Evolutionary conservation across 805 yeast species (phyloP), one percentile per base, ranked within the genome.

Genomic region (Pichia insulana): DNA sequence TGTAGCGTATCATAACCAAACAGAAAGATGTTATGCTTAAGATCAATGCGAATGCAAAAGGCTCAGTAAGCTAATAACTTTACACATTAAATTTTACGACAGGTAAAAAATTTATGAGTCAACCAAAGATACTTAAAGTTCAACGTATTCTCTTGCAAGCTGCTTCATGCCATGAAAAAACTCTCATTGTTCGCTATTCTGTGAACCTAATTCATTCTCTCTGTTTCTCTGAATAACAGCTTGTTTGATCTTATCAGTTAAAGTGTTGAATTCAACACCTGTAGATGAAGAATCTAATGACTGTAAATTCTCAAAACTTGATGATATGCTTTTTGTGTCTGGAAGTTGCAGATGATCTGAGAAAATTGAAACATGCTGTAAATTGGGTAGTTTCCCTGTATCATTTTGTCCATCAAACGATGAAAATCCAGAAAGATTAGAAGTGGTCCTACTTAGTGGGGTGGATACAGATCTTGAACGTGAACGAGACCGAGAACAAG

Each of bases 331-430:
- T 4, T 48, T 37, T 8, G 45, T 28, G 16, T 56, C 60, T 4
- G 49, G 34, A 37, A 54, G 26, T 28, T 56, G 58, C 11, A 56
- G 34, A 5, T 46, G 50, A 52, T 61, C 68, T 5, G 64, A 57
- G 45, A 63, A 62, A 26, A 63, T 49, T 1, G 65, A 56, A 7
- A 63, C 62, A 32, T 59, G 58, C 0, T 61, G 44, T 18, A 63
- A 50, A 36, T 62, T 56, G 7, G 57, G 60, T 47, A 50, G 35
- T 27, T 42, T 49, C 2, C 54, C 46, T 8, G 16, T 20, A n/a
- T 43, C 44, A 7, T 47, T 46, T 27, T 36, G 42, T 10, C 43
- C 52, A 20, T 44, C 49, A 25, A 46, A 37, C 25, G 48, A 53
- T 17, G 53, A 55, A 42, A 58, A 59, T 1, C 64, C 64, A 3